phyloP scores from a whole-genome alignment of 345 rosid species.

The Isatis tinctoria region DNA sequence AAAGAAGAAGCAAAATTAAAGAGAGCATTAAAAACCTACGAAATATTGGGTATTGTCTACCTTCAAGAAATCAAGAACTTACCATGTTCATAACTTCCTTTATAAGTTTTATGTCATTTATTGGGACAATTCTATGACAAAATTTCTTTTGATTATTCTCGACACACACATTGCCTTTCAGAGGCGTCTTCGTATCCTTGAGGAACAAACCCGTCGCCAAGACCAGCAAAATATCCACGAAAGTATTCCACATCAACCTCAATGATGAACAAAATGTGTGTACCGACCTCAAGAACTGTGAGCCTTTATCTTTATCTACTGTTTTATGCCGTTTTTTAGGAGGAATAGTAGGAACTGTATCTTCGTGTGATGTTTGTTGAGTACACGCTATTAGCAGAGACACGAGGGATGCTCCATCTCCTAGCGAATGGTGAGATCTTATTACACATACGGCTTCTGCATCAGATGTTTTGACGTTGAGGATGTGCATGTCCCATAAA shows the following conservation, averaged over 20 bases:
- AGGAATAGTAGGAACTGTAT: constrained; percentile 22
- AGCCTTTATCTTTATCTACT: neutral
- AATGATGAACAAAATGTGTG: constrained; percentile 17
- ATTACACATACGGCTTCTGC: constrained; percentile 48
- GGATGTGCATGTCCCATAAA: constrained; percentile 73
- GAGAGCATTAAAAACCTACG: too few species aligned
- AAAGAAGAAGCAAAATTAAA: too few species aligned
- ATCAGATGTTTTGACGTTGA: constrained; percentile 53
- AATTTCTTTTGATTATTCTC: constrained; percentile 7
- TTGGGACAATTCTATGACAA: constrained; percentile 33
- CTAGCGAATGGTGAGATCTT: constrained; percentile 52
- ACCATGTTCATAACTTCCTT: constrained; percentile 10
- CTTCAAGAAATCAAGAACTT: neutral
- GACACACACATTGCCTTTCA: constrained; percentile 30
- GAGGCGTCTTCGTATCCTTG: constrained; percentile 42
- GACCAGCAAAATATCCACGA: constrained; percentile 37
- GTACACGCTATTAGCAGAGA: constrained; percentile 47
- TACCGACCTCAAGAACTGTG: constrained; percentile 31
- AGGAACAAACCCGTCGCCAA: constrained; percentile 35
- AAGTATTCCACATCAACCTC: constrained; percentile 43
- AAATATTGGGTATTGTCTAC: too few species aligned
- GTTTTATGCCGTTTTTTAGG: constrained; percentile 21
- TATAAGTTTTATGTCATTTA: constrained; percentile 45
- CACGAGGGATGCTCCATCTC: constrained; percentile 53
- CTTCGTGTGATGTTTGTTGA: constrained; percentile 38